A percentile compares a stretch with the other conserved stretches of the same genome.
These are phyloP conservation scores for Tephrocybe rancida DNA, from an alignment of 768 basidiomycete species.

Conservation along the genomic window DNA sequence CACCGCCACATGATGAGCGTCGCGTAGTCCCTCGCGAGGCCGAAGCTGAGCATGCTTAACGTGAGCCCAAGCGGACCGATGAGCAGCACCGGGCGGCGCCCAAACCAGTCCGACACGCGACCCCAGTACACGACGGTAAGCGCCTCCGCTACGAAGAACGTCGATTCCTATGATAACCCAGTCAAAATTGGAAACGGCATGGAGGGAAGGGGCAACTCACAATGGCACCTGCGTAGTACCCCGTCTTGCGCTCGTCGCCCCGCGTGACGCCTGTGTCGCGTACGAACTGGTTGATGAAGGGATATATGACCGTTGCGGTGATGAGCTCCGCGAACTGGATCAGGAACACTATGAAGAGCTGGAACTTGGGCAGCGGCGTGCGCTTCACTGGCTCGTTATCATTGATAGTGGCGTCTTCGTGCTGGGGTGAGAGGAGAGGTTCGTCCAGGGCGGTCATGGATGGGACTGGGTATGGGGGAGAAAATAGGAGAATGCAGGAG, in stretches of 20 bases:
- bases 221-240: slow-evolving; percentile 51
- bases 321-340: slow-evolving; percentile 37
- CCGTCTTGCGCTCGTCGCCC: slow-evolving; percentile 47
- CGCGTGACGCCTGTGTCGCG: slow-evolving; percentile 42
- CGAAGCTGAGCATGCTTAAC: slow-evolving; percentile 34
- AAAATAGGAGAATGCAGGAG: too few relatives aligned
- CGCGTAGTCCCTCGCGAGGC: slow-evolving; percentile 28
- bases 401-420: neutral
- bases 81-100: slow-evolving; percentile 34
- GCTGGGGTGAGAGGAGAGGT: too few relatives aligned
- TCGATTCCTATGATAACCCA: slow-evolving; percentile 30
- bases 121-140: slow-evolving; percentile 32
- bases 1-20: slow-evolving; percentile 12
- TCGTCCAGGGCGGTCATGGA: too few relatives aligned
- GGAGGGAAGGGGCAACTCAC: slow-evolving; percentile 29
- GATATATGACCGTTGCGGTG: slow-evolving; percentile 41
- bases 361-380: slow-evolving; percentile 38
- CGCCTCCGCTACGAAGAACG: slow-evolving; percentile 35
- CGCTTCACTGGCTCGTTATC: slow-evolving; percentile 10
- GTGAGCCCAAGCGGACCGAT: slow-evolving; percentile 32
- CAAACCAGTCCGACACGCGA: slow-evolving; percentile 36
- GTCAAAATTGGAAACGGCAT: neutral
- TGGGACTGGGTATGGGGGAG: too few relatives aligned
- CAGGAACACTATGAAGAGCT: slow-evolving; percentile 36
- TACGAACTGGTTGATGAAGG: slow-evolving; percentile 47